A percentile compares a stretch with the other conserved stretches of the same genome.
These are phyloP conservation scores for Erythrobasidium hasegawianum DNA, from an alignment of 1,284 basidiomycete genomes.

Conservation along the genomic window DNA sequence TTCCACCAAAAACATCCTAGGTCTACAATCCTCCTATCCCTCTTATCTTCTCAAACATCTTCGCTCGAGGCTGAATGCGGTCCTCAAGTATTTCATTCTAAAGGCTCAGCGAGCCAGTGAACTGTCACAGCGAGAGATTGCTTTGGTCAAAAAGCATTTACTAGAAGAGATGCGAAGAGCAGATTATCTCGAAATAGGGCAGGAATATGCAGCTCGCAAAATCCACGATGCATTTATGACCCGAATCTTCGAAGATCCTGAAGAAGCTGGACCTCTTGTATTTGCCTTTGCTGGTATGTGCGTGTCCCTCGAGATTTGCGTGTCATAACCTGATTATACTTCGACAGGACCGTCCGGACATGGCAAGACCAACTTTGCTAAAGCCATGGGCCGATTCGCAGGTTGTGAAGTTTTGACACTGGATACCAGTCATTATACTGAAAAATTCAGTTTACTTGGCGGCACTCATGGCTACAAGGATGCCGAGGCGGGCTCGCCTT, in stretches of 20 bases:
- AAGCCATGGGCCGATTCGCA: background rate
- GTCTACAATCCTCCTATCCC: background rate
- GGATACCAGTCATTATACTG: background rate
- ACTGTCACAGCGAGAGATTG: background rate
- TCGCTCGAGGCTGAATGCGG: background rate
- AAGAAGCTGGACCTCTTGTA: background rate
- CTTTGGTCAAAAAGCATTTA: background rate
- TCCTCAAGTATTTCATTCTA: background rate
- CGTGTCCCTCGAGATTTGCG: too few relatives aligned
- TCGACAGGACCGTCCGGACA: background rate
- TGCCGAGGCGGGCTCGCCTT: background rate
- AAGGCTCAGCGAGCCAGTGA: background rate
- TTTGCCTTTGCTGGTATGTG: background rate
- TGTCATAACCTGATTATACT: too few relatives aligned
- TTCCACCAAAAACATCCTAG: background rate
- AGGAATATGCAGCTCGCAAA: background rate
- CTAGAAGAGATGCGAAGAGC: background rate
- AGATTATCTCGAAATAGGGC: background rate
- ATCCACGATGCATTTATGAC: background rate
- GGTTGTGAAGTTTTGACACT: background rate
- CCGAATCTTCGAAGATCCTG: background rate
- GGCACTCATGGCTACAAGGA: background rate
- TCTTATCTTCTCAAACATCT: background rate
- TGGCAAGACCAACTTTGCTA: constrained; percentile 1
- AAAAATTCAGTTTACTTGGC: background rate